These are phyloP conservation scores for Aspergillus piperis DNA, from an alignment of 2,329 filamentous ascomycete species.

Conservation along the genomic window DNA sequence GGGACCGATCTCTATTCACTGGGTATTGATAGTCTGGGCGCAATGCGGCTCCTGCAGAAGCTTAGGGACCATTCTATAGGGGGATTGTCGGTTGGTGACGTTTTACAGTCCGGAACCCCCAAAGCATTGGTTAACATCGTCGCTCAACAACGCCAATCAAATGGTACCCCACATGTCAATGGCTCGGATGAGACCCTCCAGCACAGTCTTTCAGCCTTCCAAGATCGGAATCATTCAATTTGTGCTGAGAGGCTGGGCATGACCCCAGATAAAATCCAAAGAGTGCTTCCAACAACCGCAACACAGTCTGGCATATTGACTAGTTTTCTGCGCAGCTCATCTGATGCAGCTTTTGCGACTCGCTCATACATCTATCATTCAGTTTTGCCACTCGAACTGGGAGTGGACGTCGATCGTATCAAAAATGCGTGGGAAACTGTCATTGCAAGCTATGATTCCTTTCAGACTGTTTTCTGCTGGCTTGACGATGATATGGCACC, in stretches of 20 bases:
- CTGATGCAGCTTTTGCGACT: slow-evolving; percentile 13
- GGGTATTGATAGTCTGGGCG: slow-evolving; percentile 40
- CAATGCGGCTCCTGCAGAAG: slow-evolving; percentile 37
- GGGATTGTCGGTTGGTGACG: slow-evolving; percentile 28
- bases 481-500: slow-evolving; percentile 37
- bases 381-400: slow-evolving; percentile 26
- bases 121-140: slow-evolving; percentile 25
- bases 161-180: not conserved
- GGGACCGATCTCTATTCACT: slow-evolving; percentile 25
- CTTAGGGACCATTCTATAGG: slow-evolving; percentile 30
- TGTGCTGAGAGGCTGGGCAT: slow-evolving; percentile 24
- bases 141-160: slow-evolving; percentile 4
- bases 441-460: slow-evolving; percentile 32
- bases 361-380: slow-evolving; percentile 38
- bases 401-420: slow-evolving; percentile 26
- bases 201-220: slow-evolving; percentile 21
- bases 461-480: slow-evolving; percentile 35
- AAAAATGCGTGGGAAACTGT: slow-evolving; percentile 29
- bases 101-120: slow-evolving; percentile 32
- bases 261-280: slow-evolving; percentile 23
- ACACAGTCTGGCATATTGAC: slow-evolving; percentile 40
- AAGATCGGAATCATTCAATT: slow-evolving; percentile 15
- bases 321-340: slow-evolving; percentile 32
- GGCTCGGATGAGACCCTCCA: not conserved
- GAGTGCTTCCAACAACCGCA: slow-evolving; percentile 36